Evolutionary conservation across 2,329 filamentous ascomycete genomes (phyloP), one percentile per base, ranked within the genome.

Genomic region (Sporothrix mexicana): DNA sequence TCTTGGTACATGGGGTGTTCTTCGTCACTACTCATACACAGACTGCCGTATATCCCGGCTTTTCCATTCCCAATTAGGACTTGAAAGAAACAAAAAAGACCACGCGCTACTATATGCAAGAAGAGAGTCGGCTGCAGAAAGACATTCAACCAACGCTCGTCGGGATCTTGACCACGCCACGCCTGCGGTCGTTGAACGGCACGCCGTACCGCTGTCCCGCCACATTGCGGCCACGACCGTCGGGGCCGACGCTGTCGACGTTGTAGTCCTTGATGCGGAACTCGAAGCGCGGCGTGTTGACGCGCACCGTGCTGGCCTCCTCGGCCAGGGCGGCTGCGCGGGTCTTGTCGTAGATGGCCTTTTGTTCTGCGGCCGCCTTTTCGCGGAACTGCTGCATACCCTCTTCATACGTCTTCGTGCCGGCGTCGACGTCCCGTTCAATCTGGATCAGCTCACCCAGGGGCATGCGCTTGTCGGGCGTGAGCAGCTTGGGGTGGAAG

Each of bases 161-260:
- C 25, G 90, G 90, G 78, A 92, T 92, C 85, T 92, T 92, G 82
- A 91, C 81, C 79, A 87, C 78, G n/a, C 88, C 90, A 77, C 86
- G 87, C 81, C 86, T 88, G 72, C 90, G 85, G 78, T 92, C 90
- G 78, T 88, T 84, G 75, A 85, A 83, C 12, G 90, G 90, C 74
- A 85, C 85, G 74, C 90, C 90, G 76, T 92, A 92, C 74, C 88
- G 83, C 85, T 86, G 89, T 23, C 90, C 90, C 1, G 88, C 84
- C 13, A 83, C 88, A 36, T 79, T 81, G 49, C 82, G 80, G 4
- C 85, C 82, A 73, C 86, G 84, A 25, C 90, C 90, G 68, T 85
- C 81, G 25, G 80, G 81, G 45, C 90, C 89, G 2, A 85, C 87
- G 72, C 84, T 82, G 69, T 91, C 87, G 6, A 86, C 85, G 77